Base-by-base conservation (phyloP, 2,329 filamentous ascomycete genomes). In the Periconia sp. region DNA sequence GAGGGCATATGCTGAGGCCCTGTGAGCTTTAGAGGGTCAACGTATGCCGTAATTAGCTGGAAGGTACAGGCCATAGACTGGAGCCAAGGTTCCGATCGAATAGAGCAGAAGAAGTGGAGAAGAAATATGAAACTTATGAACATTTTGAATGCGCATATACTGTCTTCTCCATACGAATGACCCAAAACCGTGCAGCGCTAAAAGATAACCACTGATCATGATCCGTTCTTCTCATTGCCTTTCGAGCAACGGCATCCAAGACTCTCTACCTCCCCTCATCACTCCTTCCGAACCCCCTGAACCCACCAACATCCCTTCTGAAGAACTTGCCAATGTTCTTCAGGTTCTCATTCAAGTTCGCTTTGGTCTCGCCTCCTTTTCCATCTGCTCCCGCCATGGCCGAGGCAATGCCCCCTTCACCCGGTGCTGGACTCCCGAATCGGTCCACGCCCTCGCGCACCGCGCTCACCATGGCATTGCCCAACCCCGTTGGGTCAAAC, bases 241-340 rank as follows among this genome's bases (percentile, higher is more conserved):
- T n/a, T 3, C 13, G 11, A 14, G 15, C 43, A 31, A 9, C 42
- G 9, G 9, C 13, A 20, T 17, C 15, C 6, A 5, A n/a, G 3
- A 11, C n/a, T 14, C 6, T 33, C 53, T 67, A 71, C 51, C 54
- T 64, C 43, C 53, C 67, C 52, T 69, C 69, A 15, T 70, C 68
- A 47, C 58, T 69, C 48, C 70, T 59, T 10, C 71, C 71, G 62
- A 74, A 74, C 7, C 71, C 68, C 45, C 69, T 66, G 45, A 74
- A 73, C 0, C 63, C 64, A 1, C 90, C 89, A 58, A 93, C 87
- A 77, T 97, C 93, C 58, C 93, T 81, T 58, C 89, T 86, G 79
- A 97, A 97, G 77, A 97, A 97, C 76, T 96, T 97, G 20, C 93
- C 93, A 75, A 99, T 90, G 72, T 91, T 96, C 77, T 91, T 92